Base-by-base conservation (phyloP, 345 rosid genomes). In the Noccaea bulbosa region DNA sequence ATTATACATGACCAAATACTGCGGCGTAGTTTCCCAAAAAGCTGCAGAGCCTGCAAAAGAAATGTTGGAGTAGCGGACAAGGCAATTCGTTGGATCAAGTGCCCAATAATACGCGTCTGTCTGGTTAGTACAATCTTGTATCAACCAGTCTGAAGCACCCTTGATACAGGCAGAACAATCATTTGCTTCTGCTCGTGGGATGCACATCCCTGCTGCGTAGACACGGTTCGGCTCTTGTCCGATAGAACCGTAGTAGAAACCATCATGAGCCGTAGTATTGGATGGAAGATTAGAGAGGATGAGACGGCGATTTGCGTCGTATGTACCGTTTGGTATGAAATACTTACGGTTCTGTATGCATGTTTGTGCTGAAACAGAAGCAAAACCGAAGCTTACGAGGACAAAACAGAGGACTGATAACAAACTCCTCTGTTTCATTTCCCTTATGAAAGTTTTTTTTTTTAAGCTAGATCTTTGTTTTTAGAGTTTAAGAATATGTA, bases 31-130 rank as follows among this genome's bases (percentile, higher is more conserved):
- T 2, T 55, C 60, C 62, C 33, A 4, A 4, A 2, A 16, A 27
- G 10, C 5, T 11, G 24, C 10, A 14, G 8, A 1, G 1, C 79
- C 75, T 0, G 48, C 63, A 45, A 82, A 62, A 11, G 72, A 47
- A 5, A 56, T 43, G 62, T 53, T 73, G 10, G 88, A n/a, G 68
- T 86, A 86, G 4, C 83, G 82, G 3, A 82, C 52, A 69, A 78
- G 61, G 54, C 91, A 85, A 46, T 51, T 33, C 10, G 11, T 62
- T 1, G 47, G 6, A 0, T 45, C 6, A 4, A 72, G 80, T 7
- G 15, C 32, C 81, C 84, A 80, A 32, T 66, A 63, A n/a, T 70
- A 50, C 14, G 69, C 88, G 5, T 77, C 81, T 34, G 52, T 67
- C 35, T 55, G 71, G 69, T 63, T 61, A 0, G 57, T 71, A 27